Percentiles rank a stretch among this genome's conserved stretches.
Evolutionary conservation across 2,329 filamentous ascomycete species (phyloP).

Genomic region (Colletotrichum simmondsii): DNA sequence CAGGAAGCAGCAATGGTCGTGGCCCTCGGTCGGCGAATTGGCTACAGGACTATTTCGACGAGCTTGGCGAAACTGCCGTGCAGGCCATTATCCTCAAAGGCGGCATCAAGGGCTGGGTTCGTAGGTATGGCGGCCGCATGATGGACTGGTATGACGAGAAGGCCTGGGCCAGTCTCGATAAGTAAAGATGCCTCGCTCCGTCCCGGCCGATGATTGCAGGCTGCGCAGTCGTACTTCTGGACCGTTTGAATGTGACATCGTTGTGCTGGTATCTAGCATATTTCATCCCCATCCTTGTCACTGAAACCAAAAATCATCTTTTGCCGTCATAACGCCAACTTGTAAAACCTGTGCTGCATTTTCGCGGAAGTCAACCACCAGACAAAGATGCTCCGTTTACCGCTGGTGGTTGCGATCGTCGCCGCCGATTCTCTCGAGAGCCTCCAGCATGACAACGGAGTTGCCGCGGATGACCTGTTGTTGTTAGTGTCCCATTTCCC

Average conservation of each 20-base stretch:
- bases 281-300: constrained; percentile 25
- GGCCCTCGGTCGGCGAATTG: constrained; percentile 64
- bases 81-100: constrained; percentile 60
- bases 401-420: constrained; percentile 59
- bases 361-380: constrained; percentile 14
- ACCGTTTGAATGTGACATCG: constrained; percentile 29
- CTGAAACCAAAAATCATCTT: constrained; percentile 28
- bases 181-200: neutral
- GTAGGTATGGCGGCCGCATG: constrained; percentile 54
- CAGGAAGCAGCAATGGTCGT: constrained; percentile 62
- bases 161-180: constrained; percentile 41
- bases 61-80: constrained; percentile 54
- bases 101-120: constrained; percentile 67
- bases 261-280: constrained; percentile 44
- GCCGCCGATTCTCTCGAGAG: constrained; percentile 74
- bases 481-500: constrained; percentile 39
- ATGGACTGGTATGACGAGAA: constrained; percentile 63
- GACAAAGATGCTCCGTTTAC: neutral
- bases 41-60: constrained; percentile 66
- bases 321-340: constrained; percentile 30
- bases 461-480: constrained; percentile 91
- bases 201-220: neutral
- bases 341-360: constrained; percentile 24
- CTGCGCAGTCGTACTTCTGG: constrained; percentile 15
- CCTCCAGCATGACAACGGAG: constrained; percentile 98